Conservation (phyloP, 257 asterid genomes). For the Scutellaria barbata region DNA sequence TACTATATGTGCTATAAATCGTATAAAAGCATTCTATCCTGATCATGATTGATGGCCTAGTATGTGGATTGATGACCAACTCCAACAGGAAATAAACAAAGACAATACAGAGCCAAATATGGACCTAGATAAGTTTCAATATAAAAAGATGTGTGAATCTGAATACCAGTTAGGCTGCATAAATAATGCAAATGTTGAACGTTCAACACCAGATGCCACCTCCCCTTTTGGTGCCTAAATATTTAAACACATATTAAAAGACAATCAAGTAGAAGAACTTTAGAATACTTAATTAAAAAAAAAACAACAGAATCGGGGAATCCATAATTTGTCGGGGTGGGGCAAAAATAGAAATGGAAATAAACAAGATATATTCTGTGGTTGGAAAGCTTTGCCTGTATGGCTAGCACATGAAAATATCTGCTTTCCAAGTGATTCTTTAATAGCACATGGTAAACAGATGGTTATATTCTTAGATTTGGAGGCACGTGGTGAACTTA, state of each 20-base stretch:
- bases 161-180: conserved; percentile 97
- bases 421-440: neutral
- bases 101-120: conserved; percentile 19
- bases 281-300: neutral
- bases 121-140: conserved; percentile 6
- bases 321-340: neutral
- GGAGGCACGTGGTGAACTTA: neutral
- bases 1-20: neutral
- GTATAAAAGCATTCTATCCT: conserved; percentile 16
- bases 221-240: conserved; percentile 78
- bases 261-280: conserved; percentile 15
- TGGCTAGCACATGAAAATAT: conserved; percentile 13
- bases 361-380: conserved; percentile 11
- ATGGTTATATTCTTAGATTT: neutral
- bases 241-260: neutral
- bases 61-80: neutral
- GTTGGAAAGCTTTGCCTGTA: conserved; percentile 8
- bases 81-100: neutral
- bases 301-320: neutral
- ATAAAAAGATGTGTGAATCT: conserved; percentile 23
- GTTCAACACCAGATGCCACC: conserved; percentile 71
- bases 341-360: neutral
- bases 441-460: neutral
- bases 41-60: conserved; percentile 11
- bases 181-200: conserved; percentile 88